Evolutionary conservation across 176 grass and related monocot genomes (phyloP).

Genomic region (Dactylis glomerata): DNA sequence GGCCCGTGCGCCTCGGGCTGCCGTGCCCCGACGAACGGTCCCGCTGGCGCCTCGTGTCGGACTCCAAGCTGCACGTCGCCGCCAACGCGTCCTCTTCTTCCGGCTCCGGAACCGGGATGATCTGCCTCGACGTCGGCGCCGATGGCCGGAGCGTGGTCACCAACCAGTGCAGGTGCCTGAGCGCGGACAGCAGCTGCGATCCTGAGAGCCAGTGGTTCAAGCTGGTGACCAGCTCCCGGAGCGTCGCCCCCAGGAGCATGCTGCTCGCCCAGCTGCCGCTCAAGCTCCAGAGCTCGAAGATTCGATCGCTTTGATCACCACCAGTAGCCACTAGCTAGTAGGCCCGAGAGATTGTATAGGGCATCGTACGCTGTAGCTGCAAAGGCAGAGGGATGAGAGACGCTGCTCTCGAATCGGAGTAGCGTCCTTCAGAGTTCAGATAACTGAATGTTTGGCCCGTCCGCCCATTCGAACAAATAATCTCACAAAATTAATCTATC

Average conservation of each 20-base stretch:
- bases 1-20: constrained; percentile 32
- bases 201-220: constrained; percentile 89
- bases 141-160: constrained; percentile 64
- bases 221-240: constrained; percentile 62
- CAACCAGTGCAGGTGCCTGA: constrained; percentile 69
- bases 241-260: background rate
- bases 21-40: constrained; percentile 43
- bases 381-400: background rate
- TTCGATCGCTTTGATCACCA: constrained; percentile 35
- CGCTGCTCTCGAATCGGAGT: background rate
- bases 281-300: constrained; percentile 31
- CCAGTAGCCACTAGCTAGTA: too few relatives aligned
- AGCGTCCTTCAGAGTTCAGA: background rate
- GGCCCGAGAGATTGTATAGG: background rate
- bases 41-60: constrained; percentile 59
- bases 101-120: background rate
- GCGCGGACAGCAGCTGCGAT: constrained; percentile 50
- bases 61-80: constrained; percentile 72
- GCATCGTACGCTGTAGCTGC: background rate
- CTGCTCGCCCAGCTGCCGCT: constrained; percentile 42
- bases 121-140: constrained; percentile 73
- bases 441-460: background rate
- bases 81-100: background rate
- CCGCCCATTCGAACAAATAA: background rate
- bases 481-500: background rate